Base-by-base conservation (phyloP, 1,284 basidiomycete species). In the Fistulina hepatica region DNA sequence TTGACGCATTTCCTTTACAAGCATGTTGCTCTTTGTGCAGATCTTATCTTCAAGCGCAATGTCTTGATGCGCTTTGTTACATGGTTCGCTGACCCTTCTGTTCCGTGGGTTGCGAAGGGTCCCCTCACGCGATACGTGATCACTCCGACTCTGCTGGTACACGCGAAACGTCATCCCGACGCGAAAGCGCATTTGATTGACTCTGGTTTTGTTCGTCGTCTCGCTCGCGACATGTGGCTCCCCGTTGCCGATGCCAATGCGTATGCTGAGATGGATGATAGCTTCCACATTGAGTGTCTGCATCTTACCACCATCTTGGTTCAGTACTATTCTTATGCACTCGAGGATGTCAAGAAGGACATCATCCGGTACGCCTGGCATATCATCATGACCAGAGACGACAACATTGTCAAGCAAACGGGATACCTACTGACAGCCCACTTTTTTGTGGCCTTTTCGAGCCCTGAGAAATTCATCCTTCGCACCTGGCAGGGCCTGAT, bases 341-440 rank as follows among this genome's bases (percentile, higher is more conserved):
- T 97, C 31, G 78, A 77, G 41, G 81, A 90, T 36, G 76, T 76
- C 27, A 80, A 88, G 58, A 97, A 94, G 58, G 91, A 95, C 49
- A 82, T 97, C 44, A 94, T 98, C 68, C 92, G 88, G 57, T 88
- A 89, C 41, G 89, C 91, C 10, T 97, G 92, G 92, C 74, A 83
- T 52, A 88, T 84, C 50, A 84, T 95, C 49, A 76, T 73, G 17
- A 73, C 71, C 20, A 76, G 71, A 39, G 89, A 93, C 32, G 93
- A 97, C 54, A 75, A 83, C 3, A 81, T 93, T 5, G 90, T 97
- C 51, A 95, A 93, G 60, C 91, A 97, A 55, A 88, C 88, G 17
- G 88, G 92, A 0, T 94, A 94, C 54, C 74, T 97, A 21, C 73
- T 97, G 13, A 84, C 90, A 22, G 90, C 94, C n/a, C 78, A 85